Percentiles rank a stretch among this genome's conserved stretches.
Conservation (phyloP, 257 asterid genomes). For the Striga asiatica region DNA sequence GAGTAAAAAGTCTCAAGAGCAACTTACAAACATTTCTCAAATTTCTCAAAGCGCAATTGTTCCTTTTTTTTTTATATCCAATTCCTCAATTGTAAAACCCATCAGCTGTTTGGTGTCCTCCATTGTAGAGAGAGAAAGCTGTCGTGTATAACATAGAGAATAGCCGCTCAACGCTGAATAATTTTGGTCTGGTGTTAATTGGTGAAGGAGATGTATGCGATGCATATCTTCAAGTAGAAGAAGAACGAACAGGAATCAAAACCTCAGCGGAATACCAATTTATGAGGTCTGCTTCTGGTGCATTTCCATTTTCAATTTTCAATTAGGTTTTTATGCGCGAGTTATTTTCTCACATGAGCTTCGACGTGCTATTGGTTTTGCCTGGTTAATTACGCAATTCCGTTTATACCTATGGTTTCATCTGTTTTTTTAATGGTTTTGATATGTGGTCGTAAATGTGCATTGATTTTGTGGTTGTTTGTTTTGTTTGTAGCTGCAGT, state of each 20-base stretch:
- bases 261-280: conserved; percentile 26
- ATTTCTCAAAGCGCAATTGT: too few species aligned
- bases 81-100: conserved; percentile 24
- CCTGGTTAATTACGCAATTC: conserved; percentile 13
- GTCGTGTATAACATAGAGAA: neutral
- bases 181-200: conserved; percentile 9
- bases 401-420: neutral
- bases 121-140: conserved; percentile 19
- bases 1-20: neutral
- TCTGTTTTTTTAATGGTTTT: conserved; percentile 5
- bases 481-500: neutral
- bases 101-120: conserved; percentile 24
- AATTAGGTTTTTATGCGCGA: conserved; percentile 1
- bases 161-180: conserved; percentile 11
- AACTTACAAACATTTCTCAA: neutral
- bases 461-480: conserved; percentile 2
- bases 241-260: conserved; percentile 17
- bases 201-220: conserved; percentile 9
- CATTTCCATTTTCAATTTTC: conserved; percentile 8
- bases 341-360: conserved; percentile 6
- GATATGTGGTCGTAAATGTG: conserved; percentile 12
- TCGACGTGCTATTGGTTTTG: neutral
- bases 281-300: conserved; percentile 23
- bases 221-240: conserved; percentile 12
- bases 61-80: conserved; percentile 14